Base-by-base conservation (phyloP, 768 basidiomycete species). In the Floccularia luteovirens region DNA sequence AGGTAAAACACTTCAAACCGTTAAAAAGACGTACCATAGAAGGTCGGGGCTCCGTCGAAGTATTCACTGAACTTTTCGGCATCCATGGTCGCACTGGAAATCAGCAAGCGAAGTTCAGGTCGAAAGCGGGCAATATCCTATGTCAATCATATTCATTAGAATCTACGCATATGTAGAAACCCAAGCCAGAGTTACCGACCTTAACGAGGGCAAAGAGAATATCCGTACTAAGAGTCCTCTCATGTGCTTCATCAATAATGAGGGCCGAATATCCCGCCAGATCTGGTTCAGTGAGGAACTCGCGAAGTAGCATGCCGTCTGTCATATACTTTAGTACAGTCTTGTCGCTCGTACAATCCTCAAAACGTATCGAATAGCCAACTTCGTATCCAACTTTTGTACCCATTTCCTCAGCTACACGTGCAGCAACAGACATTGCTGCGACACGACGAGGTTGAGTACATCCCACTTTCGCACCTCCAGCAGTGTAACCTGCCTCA, bases 241-340 rank as follows among this genome's bases (percentile, higher is more conserved):
- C 96, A 58, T 99, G 96, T 5, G 96, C 96, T 60, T 99, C 96
- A 59, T 99, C 96, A 52, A 99, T 98, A 52, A 99, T 92, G 52
- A 99, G 66, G 22, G 84, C 90, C 34, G 91, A 83, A 58, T 98
- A 99, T 3, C 90, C 90, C 11, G 90, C 94, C 39, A 99, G 63
- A 64, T 93, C 90, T 0, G 96, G 96, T 59, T 99, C 96, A 7
- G 96, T 98, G 54, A 99, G 64, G 62, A 98, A 98, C 61, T 98
- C 92, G 53, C 96, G 77, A 32, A 98, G 66, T 20, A 99, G 71
- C 96, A 99, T 98, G 24, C 96, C 96, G 55, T 99, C 96, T 31
- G 96, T 99, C 96, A 99, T 96, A 63, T 99, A 99, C 63, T 99
- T 98, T 54, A 99, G 70, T 31, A 93, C 85, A 3, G 96, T 99